Base-by-base conservation (phyloP, 2,329 filamentous ascomycete genomes). In the Zopfia rhizophila region DNA sequence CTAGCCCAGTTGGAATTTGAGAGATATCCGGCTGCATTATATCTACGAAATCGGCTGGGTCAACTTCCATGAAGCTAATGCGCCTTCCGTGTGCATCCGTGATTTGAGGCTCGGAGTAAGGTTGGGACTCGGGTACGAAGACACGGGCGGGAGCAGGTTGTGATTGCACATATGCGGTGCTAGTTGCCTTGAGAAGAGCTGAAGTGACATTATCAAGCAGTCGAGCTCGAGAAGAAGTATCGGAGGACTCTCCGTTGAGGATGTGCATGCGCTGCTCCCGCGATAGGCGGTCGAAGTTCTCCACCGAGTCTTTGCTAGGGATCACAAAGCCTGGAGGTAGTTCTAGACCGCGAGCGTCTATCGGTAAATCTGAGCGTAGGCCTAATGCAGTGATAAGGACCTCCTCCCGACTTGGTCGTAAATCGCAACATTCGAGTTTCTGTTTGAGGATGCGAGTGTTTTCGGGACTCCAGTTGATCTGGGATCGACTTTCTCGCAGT, bases 31-130 rank as follows among this genome's bases (percentile, higher is more conserved):
- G 61, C 16, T 69, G 63, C 1, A 56, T 50, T 23, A 69, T 55
- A 22, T 60, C 59, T 7, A 68, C 39, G 41, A 56, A 69, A 27
- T 64, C 55, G 8, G 56, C 63, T 13, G 63, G 24, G 47, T 70
- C 67, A n/a, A 70, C 43, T 29, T 72, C 68, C 66, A 72, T 70
- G 42, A 68, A 70, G 47, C 68, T 72, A 22, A 70, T 68, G 27
- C 67, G 68, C 22, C 61, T 61, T 19, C 56, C 56, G 16, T 48
- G 32, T 2, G 56, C 53, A 38, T 69, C 66, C 7, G 57, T 53
- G 0, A 56, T 48, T 8, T 61, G 17, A 30, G 66, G 18, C n/a
- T 27, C 24, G n/a, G n/a, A n/a, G n/a, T n/a, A n/a, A n/a, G n/a
- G n/a, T n/a, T n/a, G n/a, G 58, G 59, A 27, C 59, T 59, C 27